These are phyloP conservation scores for Starmerella stigmatis DNA, from an alignment of 805 yeast genomes.

Conservation along the genomic window DNA sequence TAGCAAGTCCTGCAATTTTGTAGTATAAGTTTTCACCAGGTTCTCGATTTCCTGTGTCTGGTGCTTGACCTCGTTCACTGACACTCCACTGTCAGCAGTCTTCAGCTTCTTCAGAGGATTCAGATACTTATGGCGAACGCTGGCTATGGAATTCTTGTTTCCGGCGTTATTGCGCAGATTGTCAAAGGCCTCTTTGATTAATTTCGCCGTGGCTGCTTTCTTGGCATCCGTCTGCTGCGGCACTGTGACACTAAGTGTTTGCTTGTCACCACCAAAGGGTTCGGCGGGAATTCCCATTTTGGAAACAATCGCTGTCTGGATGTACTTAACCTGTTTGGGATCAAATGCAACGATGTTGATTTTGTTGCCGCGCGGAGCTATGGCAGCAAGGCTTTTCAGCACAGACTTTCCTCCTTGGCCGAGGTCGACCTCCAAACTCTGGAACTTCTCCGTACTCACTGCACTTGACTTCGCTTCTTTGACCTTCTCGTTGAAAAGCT, in stretches of 20 bases:
- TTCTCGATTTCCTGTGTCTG: conserved; percentile 55
- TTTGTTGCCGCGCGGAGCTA: conserved; percentile 31
- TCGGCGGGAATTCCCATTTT: conserved; percentile 72
- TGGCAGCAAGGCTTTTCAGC: conserved; percentile 37
- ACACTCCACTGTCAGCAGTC: conserved; percentile 38
- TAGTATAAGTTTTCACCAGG: conserved; percentile 53
- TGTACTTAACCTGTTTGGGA: conserved; percentile 57
- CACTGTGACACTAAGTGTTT: conserved; percentile 58
- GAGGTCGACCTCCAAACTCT: conserved; percentile 43
- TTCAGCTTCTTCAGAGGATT: conserved; percentile 40
- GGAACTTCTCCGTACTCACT: conserved; percentile 56
- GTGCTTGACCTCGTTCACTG: conserved; percentile 35
- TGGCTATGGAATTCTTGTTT: conserved; percentile 41
- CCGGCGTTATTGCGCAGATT: conserved; percentile 44
- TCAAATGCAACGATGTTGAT: conserved; percentile 71
- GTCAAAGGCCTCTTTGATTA: conserved; percentile 58
- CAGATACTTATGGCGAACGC: conserved; percentile 48
- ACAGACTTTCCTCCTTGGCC: conserved; percentile 38
- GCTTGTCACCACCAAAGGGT: conserved; percentile 59
- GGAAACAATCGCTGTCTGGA: conserved; percentile 60
- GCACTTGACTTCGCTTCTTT: conserved; percentile 60
- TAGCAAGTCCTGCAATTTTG: conserved; percentile 45
- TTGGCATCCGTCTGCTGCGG: conserved; percentile 67
- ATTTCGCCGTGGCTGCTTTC: conserved; percentile 43
- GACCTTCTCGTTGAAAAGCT: conserved; percentile 40